Conservation (phyloP, 768 basidiomycete species). For the Pisolithus marmoratus region DNA sequence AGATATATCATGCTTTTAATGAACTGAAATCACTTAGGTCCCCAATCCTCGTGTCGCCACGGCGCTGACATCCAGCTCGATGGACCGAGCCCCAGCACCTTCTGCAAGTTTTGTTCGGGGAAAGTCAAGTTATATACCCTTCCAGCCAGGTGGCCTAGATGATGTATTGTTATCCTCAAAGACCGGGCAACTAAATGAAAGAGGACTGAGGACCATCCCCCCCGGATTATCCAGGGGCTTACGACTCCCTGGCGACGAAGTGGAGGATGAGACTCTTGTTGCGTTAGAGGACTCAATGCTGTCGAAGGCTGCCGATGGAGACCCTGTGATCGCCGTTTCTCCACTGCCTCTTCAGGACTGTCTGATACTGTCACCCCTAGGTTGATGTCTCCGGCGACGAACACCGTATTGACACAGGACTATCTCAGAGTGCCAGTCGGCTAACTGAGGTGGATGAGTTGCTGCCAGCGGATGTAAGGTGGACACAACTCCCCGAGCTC, state of each 20-base stretch:
- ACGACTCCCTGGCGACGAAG: conserved; percentile 55
- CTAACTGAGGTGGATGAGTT: conserved; percentile 69
- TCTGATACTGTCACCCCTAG: conserved; percentile 23
- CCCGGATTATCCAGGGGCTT: conserved; percentile 83
- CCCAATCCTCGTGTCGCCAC: conserved; percentile 51
- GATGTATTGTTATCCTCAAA: conserved; percentile 39
- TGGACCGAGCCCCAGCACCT: conserved; percentile 79
- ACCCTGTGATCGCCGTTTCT: conserved; percentile 10
- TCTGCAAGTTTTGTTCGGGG: conserved; percentile 84
- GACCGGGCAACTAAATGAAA: conserved; percentile 34
- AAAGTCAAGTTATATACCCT: conserved; percentile 89
- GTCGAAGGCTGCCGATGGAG: conserved; percentile 1
- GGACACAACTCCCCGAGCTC: not conserved
- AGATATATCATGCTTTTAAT: conserved; percentile 1
- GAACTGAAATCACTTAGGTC: conserved; percentile 35
- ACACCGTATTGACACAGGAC: conserved; percentile 18
- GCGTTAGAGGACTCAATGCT: conserved; percentile 20
- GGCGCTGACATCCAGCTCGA: conserved; percentile 78
- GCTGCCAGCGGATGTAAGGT: conserved; percentile 52
- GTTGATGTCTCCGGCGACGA: conserved; percentile 13
- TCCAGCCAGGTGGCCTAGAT: conserved; percentile 90
- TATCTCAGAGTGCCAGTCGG: conserved; percentile 11
- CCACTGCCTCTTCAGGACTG: conserved; percentile 5
- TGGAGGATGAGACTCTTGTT: conserved; percentile 39
- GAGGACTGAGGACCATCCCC: conserved; percentile 58